phyloP scores from a whole-genome alignment of 1,139 yeast genomes.

The Candida sanyaensis region DNA sequence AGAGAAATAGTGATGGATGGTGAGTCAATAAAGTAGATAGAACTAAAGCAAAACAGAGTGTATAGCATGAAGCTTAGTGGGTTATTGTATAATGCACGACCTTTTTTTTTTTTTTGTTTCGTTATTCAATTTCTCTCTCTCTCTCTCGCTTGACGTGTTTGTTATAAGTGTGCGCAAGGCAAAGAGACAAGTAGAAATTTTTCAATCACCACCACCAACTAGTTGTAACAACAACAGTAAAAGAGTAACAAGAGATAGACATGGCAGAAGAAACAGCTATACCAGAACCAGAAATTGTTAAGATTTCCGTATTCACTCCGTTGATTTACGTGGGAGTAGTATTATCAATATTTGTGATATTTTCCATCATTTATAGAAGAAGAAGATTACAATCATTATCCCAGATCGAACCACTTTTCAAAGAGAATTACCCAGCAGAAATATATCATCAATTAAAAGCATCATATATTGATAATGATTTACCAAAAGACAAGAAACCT shows the following conservation, averaged over 20 bases:
- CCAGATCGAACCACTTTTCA: constrained; percentile 67
- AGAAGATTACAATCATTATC: constrained; percentile 56
- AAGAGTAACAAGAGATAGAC: not conserved
- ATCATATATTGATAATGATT: constrained; percentile 40
- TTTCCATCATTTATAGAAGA: constrained; percentile 70
- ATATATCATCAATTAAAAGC: constrained; percentile 62
- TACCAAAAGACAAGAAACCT: constrained; percentile 53
- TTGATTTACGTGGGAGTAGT: constrained; percentile 74
- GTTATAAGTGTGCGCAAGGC: too few species aligned
- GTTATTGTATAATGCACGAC: not conserved
- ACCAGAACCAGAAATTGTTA: constrained; percentile 20
- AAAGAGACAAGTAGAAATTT: not conserved
- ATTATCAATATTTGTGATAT: constrained; percentile 68
- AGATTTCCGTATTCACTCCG: constrained; percentile 84
- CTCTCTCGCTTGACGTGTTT: constrained; percentile 3
- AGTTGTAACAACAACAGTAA: not conserved
- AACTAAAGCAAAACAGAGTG: too few species aligned
- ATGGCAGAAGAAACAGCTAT: constrained; percentile 16
- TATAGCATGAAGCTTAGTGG: too few species aligned
- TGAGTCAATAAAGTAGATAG: constrained; percentile 18
- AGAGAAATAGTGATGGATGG: constrained; percentile 57
- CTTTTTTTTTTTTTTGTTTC: not conserved
- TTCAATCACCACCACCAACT: not conserved
- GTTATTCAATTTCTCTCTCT: too few species aligned
- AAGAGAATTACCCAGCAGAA: constrained; percentile 64